Evolutionary conservation across 768 basidiomycete species (phyloP), one percentile per base, ranked within the genome.

Genomic region (Clitopilus hobsonii): DNA sequence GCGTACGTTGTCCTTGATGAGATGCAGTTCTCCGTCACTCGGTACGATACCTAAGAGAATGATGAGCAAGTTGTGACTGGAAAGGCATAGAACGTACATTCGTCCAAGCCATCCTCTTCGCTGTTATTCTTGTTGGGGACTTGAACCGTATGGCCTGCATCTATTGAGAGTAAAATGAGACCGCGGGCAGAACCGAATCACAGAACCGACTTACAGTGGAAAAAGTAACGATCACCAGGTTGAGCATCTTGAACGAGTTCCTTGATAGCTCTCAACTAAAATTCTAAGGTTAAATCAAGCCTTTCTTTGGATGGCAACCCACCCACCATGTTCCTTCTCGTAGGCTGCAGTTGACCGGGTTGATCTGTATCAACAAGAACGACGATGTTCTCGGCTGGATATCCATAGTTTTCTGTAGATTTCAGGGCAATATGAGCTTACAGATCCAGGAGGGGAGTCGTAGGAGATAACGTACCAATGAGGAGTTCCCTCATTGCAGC

Each of bases 21-120:
- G 59, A 25, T 63, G 57, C 1, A 64, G 67, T 38, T 65, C 63
- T 7, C 69, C 71, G 52, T 79, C 76, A n/a, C 62, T 61, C 0
- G 77, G 71, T 1, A 77, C 62, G 7, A 79, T 67, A 50, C 67
- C 76, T 78, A 51, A 2, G 11, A 38, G 6, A 30, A 22, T n/a
- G n/a, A n/a, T n/a, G n/a, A n/a, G n/a, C n/a, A n/a, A n/a, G n/a
- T n/a, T n/a, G n/a, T n/a, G n/a, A n/a, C n/a, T 16, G 16, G 23
- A 49, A 29, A 36, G 3, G 18, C 0, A 22, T 4, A 1, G 14
- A 18, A 48, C 71, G 20, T 30, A 81, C 83, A 76, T 67, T 84
- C 82, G 49, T 84, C 81, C 54, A 71, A 63, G 2, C 79, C 75
- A 56, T 84, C 83, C 20, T 74, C 69, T 57, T 84, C 82, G 1